Evolutionary conservation across 441 rosid genomes (phyloP).

Genomic region (Populus hybrid): DNA sequence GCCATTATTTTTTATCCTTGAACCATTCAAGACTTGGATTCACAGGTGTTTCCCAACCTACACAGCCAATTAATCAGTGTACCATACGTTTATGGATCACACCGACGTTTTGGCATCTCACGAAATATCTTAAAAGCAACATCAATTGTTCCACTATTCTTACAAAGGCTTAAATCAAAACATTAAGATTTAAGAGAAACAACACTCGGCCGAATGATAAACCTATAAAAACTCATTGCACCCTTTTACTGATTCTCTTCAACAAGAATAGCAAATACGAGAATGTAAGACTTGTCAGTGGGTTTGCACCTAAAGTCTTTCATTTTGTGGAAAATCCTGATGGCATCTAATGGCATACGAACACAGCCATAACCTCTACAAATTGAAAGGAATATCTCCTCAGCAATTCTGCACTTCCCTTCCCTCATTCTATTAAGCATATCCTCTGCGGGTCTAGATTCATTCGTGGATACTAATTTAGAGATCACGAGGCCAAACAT

Average conservation of each 20-base stretch:
- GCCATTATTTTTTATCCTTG: slow-evolving; percentile 4
- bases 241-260: slow-evolving; percentile 71
- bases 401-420: slow-evolving; percentile 52
- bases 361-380: slow-evolving; percentile 78
- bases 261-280: slow-evolving; percentile 65
- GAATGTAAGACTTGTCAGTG: slow-evolving; percentile 53
- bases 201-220: slow-evolving; percentile 64
- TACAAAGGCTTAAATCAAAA: slow-evolving; percentile 90
- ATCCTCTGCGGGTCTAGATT: slow-evolving; percentile 69
- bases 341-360: slow-evolving; percentile 67
- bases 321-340: slow-evolving; percentile 69
- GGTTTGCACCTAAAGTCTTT: slow-evolving; percentile 60
- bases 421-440: slow-evolving; percentile 63
- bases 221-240: slow-evolving; percentile 64
- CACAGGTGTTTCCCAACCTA: slow-evolving; percentile 52
- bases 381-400: slow-evolving; percentile 63
- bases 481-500: slow-evolving; percentile 63
- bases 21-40: background rate
- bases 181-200: slow-evolving; percentile 84
- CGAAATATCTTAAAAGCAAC: slow-evolving; percentile 68
- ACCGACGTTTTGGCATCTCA: slow-evolving; percentile 78
- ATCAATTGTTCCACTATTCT: slow-evolving; percentile 57
- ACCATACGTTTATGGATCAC: slow-evolving; percentile 71
- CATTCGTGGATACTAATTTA: slow-evolving; percentile 64
- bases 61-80: slow-evolving; percentile 88